These are phyloP conservation scores for Podosphaera xanthii DNA, from an alignment of 2,329 filamentous ascomycete species.

Conservation along the genomic window DNA sequence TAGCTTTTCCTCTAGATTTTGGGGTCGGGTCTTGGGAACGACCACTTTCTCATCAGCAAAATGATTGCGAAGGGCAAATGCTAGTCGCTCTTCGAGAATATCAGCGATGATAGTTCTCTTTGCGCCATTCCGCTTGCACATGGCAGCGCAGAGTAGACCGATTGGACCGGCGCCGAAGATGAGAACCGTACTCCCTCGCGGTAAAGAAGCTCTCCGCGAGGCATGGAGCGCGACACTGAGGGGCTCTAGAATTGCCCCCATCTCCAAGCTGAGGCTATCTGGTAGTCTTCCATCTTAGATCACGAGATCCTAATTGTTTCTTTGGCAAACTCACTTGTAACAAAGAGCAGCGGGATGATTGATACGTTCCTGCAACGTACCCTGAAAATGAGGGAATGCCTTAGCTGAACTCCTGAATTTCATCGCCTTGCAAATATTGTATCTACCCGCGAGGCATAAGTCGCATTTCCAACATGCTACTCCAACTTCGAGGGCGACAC, in stretches of 20 bases:
- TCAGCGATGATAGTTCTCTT: conserved; percentile 83
- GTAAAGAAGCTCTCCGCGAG: conserved; percentile 57
- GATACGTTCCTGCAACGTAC: conserved; percentile 23
- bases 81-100: conserved; percentile 68
- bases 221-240: conserved; percentile 75
- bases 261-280: conserved; percentile 66
- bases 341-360: conserved; percentile 93
- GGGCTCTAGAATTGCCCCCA: conserved; percentile 78
- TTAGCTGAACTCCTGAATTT: conserved; percentile 18
- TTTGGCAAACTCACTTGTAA: conserved; percentile 36
- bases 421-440: conserved; percentile 66
- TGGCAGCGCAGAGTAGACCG: conserved; percentile 31
- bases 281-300: conserved; percentile 11
- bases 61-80: conserved; percentile 35
- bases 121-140: conserved; percentile 46
- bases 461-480: conserved; percentile 78
- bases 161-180: conserved; percentile 89
- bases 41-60: conserved; percentile 15
- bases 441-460: conserved; percentile 70
- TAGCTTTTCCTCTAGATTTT: conserved; percentile 14
- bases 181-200: conserved; percentile 61
- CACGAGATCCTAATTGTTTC: not conserved
- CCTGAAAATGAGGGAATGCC: conserved; percentile 17
- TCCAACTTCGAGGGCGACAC: conserved; percentile 84
- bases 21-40: conserved; percentile 14